Evolutionary conservation across 768 basidiomycete species (phyloP).

Genomic region (Boletus huronensis): DNA sequence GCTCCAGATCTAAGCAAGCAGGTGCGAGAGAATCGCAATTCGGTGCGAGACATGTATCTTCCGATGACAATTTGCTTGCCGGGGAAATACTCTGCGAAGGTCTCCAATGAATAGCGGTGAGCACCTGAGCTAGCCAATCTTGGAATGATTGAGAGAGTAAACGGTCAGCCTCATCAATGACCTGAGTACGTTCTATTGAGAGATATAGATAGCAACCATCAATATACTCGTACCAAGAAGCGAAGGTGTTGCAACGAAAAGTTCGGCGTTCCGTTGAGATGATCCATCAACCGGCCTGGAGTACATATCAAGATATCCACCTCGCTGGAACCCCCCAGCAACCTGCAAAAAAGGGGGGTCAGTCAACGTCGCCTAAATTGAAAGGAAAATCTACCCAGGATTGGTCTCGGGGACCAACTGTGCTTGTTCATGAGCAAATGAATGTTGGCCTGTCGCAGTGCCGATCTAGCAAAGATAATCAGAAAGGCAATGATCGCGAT

Average conservation of each 20-base stretch:
- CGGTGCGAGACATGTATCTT: slow-evolving; percentile 3
- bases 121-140: slow-evolving; percentile 85
- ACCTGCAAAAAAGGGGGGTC: slow-evolving; percentile 35
- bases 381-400: slow-evolving; percentile 40
- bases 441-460: slow-evolving; percentile 89
- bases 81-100: slow-evolving; percentile 1
- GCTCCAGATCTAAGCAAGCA: slow-evolving; percentile 39
- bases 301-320: slow-evolving; percentile 95
- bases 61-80: slow-evolving; percentile 1
- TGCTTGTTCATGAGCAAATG: slow-evolving; percentile 87
- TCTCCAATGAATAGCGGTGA: slow-evolving; percentile 63
- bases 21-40: slow-evolving; percentile 55
- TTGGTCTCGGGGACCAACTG: slow-evolving; percentile 66
- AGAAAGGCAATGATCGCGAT: not conserved
- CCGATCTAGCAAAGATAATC: slow-evolving; percentile 47
- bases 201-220: not conserved
- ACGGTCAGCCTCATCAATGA: slow-evolving; percentile 98
- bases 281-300: slow-evolving; percentile 93
- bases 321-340: slow-evolving; percentile 84
- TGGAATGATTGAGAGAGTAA: slow-evolving; percentile 94
- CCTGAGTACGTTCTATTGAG: slow-evolving; percentile 41
- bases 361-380: not conserved
- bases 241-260: slow-evolving; percentile 93
- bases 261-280: slow-evolving; percentile 81
- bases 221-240: slow-evolving; percentile 67